Evolutionary conservation across 2,329 filamentous ascomycete species (phyloP).

Genomic region (Cordyceps tenuipes): DNA sequence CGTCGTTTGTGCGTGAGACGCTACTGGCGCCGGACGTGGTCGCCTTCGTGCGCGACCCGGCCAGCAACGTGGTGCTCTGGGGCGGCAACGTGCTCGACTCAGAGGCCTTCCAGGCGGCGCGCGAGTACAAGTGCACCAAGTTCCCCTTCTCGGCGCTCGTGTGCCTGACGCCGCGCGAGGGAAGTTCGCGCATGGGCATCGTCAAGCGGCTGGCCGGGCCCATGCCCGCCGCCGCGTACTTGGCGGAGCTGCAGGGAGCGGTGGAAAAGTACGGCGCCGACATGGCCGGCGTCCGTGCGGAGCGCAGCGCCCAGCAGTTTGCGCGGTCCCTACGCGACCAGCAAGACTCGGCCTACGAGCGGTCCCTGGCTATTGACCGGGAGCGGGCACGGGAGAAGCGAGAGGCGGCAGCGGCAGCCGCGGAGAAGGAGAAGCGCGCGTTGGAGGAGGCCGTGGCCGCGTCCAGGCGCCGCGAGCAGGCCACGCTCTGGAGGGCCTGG

Average conservation of each 20-base stretch:
- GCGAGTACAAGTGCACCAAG: slow-evolving; percentile 79
- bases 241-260: slow-evolving; percentile 64
- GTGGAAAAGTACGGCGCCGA: slow-evolving; percentile 71
- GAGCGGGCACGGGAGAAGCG: slow-evolving; percentile 70
- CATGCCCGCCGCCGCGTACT: slow-evolving; percentile 59
- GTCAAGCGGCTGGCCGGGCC: slow-evolving; percentile 70
- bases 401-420: slow-evolving; percentile 66
- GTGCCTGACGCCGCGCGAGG: slow-evolving; percentile 77
- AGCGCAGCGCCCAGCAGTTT: slow-evolving; percentile 71
- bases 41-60: slow-evolving; percentile 63
- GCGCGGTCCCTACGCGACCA: slow-evolving; percentile 74
- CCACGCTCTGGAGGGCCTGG: slow-evolving; percentile 72
- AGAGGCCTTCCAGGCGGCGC: slow-evolving; percentile 89
- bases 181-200: slow-evolving; percentile 82
- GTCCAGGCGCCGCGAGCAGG: slow-evolving; percentile 33
- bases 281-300: slow-evolving; percentile 64
- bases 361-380: slow-evolving; percentile 78
- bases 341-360: slow-evolving; percentile 90
- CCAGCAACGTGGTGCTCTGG: slow-evolving; percentile 81
- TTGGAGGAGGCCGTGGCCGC: slow-evolving; percentile 56
- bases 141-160: slow-evolving; percentile 85
- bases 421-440: slow-evolving; percentile 56
- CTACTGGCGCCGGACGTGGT: slow-evolving; percentile 68
- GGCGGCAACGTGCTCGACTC: slow-evolving; percentile 87
- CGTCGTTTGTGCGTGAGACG: slow-evolving; percentile 72